Percentiles rank a stretch among this genome's conserved stretches.
Conservation (phyloP, 2,329 filamentous ascomycete species). For the Fusarium odoratissimum region DNA sequence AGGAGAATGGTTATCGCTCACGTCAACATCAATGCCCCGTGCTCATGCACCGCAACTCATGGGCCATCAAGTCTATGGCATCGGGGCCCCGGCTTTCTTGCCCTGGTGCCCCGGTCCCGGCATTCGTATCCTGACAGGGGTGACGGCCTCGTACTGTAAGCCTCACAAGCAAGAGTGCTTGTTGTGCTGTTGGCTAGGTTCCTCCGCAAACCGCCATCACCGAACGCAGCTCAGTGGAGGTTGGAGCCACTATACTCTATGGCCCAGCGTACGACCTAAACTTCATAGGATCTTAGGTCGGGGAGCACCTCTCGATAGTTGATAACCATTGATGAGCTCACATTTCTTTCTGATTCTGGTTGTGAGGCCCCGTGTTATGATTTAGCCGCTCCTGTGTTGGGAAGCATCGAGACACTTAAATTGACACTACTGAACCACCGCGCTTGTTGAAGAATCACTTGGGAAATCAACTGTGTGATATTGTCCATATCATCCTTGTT, state of each 20-base stretch:
- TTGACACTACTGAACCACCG: slow-evolving; percentile 2
- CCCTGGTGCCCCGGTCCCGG: slow-evolving; percentile 33
- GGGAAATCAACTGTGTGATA: slow-evolving; percentile 1
- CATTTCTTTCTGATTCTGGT: background rate
- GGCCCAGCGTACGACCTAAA: slow-evolving; percentile 15
- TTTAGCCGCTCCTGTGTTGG: slow-evolving; percentile 3
- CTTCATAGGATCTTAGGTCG: background rate
- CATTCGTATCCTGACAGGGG: slow-evolving; percentile 35
- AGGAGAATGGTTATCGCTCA: slow-evolving; percentile 23
- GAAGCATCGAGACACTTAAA: slow-evolving; percentile 13
- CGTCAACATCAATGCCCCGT: slow-evolving; percentile 16
- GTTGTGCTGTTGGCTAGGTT: slow-evolving; percentile 8
- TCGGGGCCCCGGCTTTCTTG: slow-evolving; percentile 32
- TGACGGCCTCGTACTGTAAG: slow-evolving; percentile 34
- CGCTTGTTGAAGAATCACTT: slow-evolving; percentile 8
- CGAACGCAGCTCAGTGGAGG: slow-evolving; percentile 23
- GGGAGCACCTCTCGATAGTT: background rate
- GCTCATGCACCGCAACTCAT: slow-evolving; percentile 11
- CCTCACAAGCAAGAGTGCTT: slow-evolving; percentile 25
- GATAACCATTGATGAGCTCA: background rate
- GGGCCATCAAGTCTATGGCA: slow-evolving; percentile 9
- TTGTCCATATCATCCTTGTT: slow-evolving; percentile 2
- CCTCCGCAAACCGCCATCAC: slow-evolving; percentile 23
- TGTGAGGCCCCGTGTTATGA: background rate
- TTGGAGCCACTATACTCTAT: slow-evolving; percentile 9